Evolutionary conservation across 257 asterid species (phyloP).

Genomic region (Orobanche coerulescens): DNA sequence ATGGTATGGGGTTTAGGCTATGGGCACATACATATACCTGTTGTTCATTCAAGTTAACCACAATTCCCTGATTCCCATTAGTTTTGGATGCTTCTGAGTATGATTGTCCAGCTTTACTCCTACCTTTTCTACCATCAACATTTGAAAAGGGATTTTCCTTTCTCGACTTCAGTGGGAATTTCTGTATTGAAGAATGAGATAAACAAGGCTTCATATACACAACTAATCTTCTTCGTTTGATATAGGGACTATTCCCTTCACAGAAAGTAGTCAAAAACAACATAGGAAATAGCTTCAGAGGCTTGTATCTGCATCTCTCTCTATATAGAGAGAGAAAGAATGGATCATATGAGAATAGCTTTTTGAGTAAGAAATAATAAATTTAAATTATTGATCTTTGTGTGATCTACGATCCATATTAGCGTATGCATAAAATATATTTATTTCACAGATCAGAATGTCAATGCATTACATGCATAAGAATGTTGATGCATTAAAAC

Average conservation of each 20-base stretch:
- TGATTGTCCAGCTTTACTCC: conserved; percentile 35
- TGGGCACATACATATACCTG: conserved; percentile 32
- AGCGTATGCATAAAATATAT: too few relatives aligned
- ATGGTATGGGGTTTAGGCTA: not conserved
- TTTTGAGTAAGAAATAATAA: too few relatives aligned
- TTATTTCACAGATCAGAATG: too few relatives aligned
- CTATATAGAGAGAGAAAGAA: too few relatives aligned
- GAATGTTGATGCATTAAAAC: too few relatives aligned
- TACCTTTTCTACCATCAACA: conserved; percentile 31
- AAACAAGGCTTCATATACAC: not conserved
- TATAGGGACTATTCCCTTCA: not conserved
- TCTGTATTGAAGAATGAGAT: conserved; percentile 21
- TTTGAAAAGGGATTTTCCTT: conserved; percentile 34
- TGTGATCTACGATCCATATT: too few relatives aligned
- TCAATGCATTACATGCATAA: too few relatives aligned
- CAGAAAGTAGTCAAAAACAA: not conserved
- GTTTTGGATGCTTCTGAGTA: conserved; percentile 36
- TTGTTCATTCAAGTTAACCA: conserved; percentile 39
- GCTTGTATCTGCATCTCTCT: too few relatives aligned
- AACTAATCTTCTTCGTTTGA: not conserved
- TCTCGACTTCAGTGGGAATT: conserved; percentile 29
- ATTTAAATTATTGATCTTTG: too few relatives aligned
- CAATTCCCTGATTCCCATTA: conserved; percentile 46
- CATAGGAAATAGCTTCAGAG: not conserved
- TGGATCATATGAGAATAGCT: too few relatives aligned